Base-by-base conservation (phyloP, 805 yeast genomes). In the Blastobotrys americana region DNA sequence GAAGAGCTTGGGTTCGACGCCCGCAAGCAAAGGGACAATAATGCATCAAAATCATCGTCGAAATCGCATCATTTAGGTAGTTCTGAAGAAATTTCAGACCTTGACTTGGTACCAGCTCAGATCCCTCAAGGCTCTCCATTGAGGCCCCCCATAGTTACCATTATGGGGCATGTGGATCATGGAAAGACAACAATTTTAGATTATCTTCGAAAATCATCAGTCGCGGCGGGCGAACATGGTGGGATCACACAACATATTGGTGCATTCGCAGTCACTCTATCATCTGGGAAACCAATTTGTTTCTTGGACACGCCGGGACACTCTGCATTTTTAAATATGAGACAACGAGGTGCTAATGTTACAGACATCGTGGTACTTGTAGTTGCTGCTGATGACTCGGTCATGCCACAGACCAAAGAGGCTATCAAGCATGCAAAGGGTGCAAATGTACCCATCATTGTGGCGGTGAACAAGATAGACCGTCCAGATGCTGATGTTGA, bases 91-190 rank as follows among this genome's bases (percentile, higher is more conserved):
- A 70, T 56, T 40, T 65, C 71, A 42, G 78, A 74, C 46, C 72
- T 72, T 10, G 81, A 78, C 49, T 64, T 82, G 42, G 77, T 80
- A 50, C 78, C 86, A 15, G 70, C 74, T 13, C 76, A 79, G 0
- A 59, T 67, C 1, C 76, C 84, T 0, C 70, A 66, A 2, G 72
- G 72, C 22, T 60, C 82, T 50, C 77, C 76, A 37, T 71, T 80
- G 4, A 70, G 97, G 52, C 88, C 98, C 0, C 98, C 98, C 0
- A 82, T 93, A 19, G 97, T 93, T 3, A 89, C 98, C 0, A 85
- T 93, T 42, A 93, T 93, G 97, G 98, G 98, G 2, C 98, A 93
- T 63, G 98, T 93, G 23, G 98, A 93, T 64, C 98, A 93, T 59
- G 98, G 98, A 2, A 93, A 93, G 61, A 93, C 98, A 1, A 90